Evolutionary conservation across 108 stramenopile species (phyloP).

Genomic region (Nitzschia inconspicua): DNA sequence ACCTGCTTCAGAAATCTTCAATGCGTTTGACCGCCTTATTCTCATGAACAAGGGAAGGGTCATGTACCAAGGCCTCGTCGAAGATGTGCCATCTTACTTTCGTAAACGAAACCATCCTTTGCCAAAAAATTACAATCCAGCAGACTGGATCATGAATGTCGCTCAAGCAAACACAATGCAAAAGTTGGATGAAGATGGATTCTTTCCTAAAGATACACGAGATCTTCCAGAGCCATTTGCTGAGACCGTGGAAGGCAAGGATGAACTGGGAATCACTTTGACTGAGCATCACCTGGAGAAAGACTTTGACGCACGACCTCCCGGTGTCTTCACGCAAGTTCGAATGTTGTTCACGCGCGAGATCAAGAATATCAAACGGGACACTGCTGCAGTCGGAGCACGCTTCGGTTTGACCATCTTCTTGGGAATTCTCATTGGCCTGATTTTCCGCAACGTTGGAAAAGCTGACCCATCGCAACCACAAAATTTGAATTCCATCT

Average conservation of each 20-base stretch:
- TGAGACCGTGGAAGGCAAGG: constrained; percentile 33
- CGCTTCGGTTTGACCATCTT: constrained; percentile 60
- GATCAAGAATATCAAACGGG: constrained; percentile 41
- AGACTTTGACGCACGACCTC: constrained; percentile 16
- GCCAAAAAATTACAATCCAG: constrained; percentile 73
- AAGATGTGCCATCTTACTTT: constrained; percentile 48
- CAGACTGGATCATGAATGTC: constrained; percentile 76
- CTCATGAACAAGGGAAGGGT: constrained; percentile 70
- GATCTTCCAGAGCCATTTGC: constrained; percentile 30
- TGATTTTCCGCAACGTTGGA: constrained; percentile 71
- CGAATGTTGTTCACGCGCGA: constrained; percentile 57
- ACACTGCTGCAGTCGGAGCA: constrained; percentile 51
- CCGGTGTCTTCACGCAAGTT: constrained; percentile 42
- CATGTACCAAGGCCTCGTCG: constrained; percentile 65
- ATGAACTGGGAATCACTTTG: constrained; percentile 33
- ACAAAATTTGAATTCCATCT: constrained; percentile 26
- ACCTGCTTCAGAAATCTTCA: constrained; percentile 82
- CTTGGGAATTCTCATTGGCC: constrained; percentile 56
- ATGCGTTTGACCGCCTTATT: constrained; percentile 75
- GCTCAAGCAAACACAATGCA: constrained; percentile 49
- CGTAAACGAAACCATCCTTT: constrained; percentile 40
- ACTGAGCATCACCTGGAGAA: neutral
- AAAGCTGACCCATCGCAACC: constrained; percentile 25
- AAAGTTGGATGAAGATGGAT: constrained; percentile 40
- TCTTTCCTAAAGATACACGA: constrained; percentile 47